Evolutionary conservation across 1,139 yeast species (phyloP), one percentile per base, ranked within the genome.

Genomic region (Saccharomyces hybrid): DNA sequence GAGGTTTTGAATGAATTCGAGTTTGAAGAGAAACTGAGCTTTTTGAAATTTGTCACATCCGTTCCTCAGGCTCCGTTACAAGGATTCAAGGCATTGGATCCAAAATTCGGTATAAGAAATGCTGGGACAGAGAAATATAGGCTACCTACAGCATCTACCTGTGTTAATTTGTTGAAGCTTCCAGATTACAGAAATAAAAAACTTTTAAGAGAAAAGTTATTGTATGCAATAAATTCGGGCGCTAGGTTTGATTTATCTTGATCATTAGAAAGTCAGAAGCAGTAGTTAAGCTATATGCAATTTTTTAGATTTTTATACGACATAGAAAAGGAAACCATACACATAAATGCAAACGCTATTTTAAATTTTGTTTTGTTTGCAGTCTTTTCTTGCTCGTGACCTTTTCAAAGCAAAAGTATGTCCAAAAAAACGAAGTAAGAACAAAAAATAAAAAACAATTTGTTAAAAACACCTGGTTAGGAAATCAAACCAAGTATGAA

Each of bases 121-220:
- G 79, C 85, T 1, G 96, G 96, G 0, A 52, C 60, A 8, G 74
- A 76, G 31, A 63, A 66, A 1, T 76, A 77, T 6, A 73, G 96
- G 47, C 74, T 93, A 47, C 99, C 99, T 0, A 89, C 97, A 0
- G 88, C 98, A 0, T 83, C 96, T 0, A 93, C 99, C 0, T 93
- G 99, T 74, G 89, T 90, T 28, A 95, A 93, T 66, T 70, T 93
- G 56, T 73, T 93, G 57, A 90, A 87, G 64, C 71, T 95, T 47
- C 99, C 99, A 0, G 86, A 88, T 66, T 93, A 93, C 67, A 72
- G 73, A 58, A 75, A 85, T 63, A 87, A 84, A 65, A 71, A 75
- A 49, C 51, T 78, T 2, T 71, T 93, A 50, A 76, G 77, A 55
- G 71, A 77, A 53, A 91, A 90, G 66, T 70, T 93, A 52, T 67